These are phyloP conservation scores for Sonneratia caseolaris DNA, from an alignment of 345 rosid species.

Conservation along the genomic window DNA sequence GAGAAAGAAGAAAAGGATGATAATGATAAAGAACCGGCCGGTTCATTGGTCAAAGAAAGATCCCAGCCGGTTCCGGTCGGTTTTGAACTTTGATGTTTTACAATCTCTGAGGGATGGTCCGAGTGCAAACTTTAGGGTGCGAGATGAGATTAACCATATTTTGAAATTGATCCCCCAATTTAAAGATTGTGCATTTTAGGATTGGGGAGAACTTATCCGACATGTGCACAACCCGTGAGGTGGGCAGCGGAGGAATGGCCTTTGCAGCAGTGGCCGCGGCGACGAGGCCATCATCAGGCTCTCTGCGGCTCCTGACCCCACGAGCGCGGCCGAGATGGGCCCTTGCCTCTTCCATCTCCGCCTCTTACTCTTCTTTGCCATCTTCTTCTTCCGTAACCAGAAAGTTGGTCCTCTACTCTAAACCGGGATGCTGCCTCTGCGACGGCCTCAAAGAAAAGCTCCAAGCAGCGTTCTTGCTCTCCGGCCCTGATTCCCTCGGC, in stretches of 20 bases:
- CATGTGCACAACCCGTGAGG: neutral
- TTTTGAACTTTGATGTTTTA: too few species aligned
- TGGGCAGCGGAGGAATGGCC: constrained; percentile 16
- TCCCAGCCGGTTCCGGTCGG: too few species aligned
- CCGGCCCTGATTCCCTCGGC: constrained; percentile 52
- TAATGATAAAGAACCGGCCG: too few species aligned
- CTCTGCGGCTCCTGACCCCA: constrained; percentile 21
- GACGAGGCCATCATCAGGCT: constrained; percentile 21
- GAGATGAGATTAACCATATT: neutral
- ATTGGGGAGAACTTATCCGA: neutral
- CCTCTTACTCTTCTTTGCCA: constrained; percentile 20
- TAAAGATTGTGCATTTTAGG: neutral
- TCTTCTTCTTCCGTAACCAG: constrained; percentile 28
- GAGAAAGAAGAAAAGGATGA: too few species aligned
- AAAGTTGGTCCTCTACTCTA: constrained; percentile 64
- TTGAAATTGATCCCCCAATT: neutral
- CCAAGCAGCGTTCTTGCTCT: constrained; percentile 58
- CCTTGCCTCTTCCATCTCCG: constrained; percentile 12
- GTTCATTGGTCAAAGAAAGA: too few species aligned
- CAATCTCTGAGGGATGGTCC: neutral
- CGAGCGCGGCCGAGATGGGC: constrained; percentile 15
- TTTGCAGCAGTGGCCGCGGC: constrained; percentile 21
- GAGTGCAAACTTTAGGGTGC: neutral
- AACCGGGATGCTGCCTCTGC: constrained; percentile 89
- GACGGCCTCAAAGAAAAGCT: constrained; percentile 95